phyloP scores from a whole-genome alignment of 768 basidiomycete genomes.

The Tulasnella sp. region DNA sequence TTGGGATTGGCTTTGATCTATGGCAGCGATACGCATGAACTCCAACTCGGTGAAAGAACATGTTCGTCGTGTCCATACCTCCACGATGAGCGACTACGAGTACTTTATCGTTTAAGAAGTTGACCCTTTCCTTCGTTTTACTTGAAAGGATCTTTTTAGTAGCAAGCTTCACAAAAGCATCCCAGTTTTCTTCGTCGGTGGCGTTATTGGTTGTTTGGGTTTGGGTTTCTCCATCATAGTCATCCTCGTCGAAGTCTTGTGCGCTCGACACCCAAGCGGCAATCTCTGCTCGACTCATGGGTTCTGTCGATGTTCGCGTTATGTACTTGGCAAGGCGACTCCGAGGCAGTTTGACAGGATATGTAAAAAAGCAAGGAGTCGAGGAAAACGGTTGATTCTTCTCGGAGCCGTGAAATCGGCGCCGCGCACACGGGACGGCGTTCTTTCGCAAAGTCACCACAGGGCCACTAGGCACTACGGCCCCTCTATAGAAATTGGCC shows the following conservation, averaged over 20 bases:
- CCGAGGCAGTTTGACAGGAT: slow-evolving; percentile 18
- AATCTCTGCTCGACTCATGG: slow-evolving; percentile 44
- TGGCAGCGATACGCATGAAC: slow-evolving; percentile 34
- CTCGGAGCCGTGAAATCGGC: not conserved
- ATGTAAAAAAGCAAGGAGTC: not conserved
- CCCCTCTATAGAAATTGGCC: not conserved
- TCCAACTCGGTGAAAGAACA: slow-evolving; percentile 35
- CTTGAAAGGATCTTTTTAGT: slow-evolving; percentile 43
- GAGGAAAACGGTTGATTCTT: not conserved
- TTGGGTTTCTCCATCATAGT: not conserved
- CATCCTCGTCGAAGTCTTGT: slow-evolving; percentile 27
- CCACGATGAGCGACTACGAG: slow-evolving; percentile 48
- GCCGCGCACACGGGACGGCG: not conserved
- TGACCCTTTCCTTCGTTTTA: slow-evolving; percentile 46
- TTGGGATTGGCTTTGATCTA: slow-evolving; percentile 34
- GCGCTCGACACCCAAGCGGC: slow-evolving; percentile 57
- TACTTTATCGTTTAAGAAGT: slow-evolving; percentile 59
- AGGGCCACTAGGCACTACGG: not conserved
- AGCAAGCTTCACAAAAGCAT: slow-evolving; percentile 34
- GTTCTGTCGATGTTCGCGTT: slow-evolving; percentile 5
- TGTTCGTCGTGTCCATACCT: slow-evolving; percentile 38
- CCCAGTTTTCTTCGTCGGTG: slow-evolving; percentile 20
- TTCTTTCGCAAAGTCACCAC: not conserved
- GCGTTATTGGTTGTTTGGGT: slow-evolving; percentile 5
- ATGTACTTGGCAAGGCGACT: slow-evolving; percentile 5